A percentile compares a stretch with the other conserved stretches of the same genome.
Evolutionary conservation across 2,329 filamentous ascomycete genomes (phyloP).

Genomic region (Colletotrichum neosansevieriae): DNA sequence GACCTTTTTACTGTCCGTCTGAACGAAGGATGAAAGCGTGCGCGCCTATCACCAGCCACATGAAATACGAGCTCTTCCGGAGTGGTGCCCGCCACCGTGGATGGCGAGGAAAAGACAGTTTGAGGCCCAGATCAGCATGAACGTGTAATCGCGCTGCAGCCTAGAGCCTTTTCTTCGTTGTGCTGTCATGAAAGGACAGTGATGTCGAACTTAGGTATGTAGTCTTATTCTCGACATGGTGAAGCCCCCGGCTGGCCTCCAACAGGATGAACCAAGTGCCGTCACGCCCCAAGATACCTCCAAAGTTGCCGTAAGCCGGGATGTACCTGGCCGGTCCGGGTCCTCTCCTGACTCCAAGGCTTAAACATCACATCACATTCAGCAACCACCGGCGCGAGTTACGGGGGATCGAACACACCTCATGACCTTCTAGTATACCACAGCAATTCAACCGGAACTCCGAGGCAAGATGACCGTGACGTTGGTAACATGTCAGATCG

Average conservation of each 20-base stretch:
- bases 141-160: too few species aligned
- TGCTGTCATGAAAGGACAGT: too few species aligned
- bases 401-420: neutral
- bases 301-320: neutral
- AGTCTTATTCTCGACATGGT: too few species aligned
- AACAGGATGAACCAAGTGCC: too few species aligned
- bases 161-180: too few species aligned
- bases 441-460: neutral
- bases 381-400: neutral
- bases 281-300: too few species aligned
- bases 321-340: neutral
- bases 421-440: conserved; percentile 5
- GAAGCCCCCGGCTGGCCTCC: too few species aligned
- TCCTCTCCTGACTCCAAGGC: too few species aligned
- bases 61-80: conserved; percentile 54
- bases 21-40: conserved; percentile 48
- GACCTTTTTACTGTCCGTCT: conserved; percentile 51
- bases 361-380: neutral
- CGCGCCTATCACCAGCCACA: conserved; percentile 56
- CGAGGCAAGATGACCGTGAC: too few species aligned
- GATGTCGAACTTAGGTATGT: too few species aligned
- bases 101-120: conserved; percentile 17
- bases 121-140: neutral
- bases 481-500: too few species aligned
- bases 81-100: conserved; percentile 43